Evolutionary conservation across 1,139 yeast species (phyloP).

Genomic region (Petasospora fabianii): DNA sequence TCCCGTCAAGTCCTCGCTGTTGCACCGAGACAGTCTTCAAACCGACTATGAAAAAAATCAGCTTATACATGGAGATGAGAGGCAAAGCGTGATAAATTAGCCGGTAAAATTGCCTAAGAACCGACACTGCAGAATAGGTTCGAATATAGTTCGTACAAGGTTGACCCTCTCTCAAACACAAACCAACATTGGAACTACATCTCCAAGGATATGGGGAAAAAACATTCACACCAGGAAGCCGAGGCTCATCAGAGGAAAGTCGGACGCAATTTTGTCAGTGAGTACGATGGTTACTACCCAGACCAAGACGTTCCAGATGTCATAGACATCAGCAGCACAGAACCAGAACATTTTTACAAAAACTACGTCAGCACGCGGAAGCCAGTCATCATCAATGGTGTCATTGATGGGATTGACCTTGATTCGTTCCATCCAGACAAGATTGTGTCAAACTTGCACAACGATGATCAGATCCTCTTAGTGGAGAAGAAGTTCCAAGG

Average conservation of each 20-base stretch:
- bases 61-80: too few species aligned
- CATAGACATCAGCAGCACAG: conserved; percentile 9
- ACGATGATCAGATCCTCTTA: conserved; percentile 38
- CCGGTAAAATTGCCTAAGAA: too few species aligned
- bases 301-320: conserved; percentile 8
- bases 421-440: conserved; percentile 27
- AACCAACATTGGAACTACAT: too few species aligned
- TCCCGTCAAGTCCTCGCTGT: too few species aligned
- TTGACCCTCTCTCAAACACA: too few species aligned
- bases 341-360: conserved; percentile 17
- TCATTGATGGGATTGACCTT: conserved; percentile 18
- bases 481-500: conserved; percentile 53
- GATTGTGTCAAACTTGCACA: conserved; percentile 33
- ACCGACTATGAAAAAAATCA: too few species aligned
- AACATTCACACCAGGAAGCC: too few species aligned
- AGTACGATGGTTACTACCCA: conserved; percentile 24
- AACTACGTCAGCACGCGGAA: conserved; percentile 21
- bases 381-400: conserved; percentile 28
- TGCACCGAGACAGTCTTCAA: too few species aligned
- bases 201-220: too few species aligned
- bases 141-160: too few species aligned
- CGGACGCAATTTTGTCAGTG: conserved; percentile 12
- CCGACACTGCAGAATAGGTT: too few species aligned
- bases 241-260: not conserved
- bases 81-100: too few species aligned